Percentiles rank a stretch among this genome's conserved stretches.
These are phyloP conservation scores for Carallia brachiata DNA, from an alignment of 345 rosid species.

Conservation along the genomic window DNA sequence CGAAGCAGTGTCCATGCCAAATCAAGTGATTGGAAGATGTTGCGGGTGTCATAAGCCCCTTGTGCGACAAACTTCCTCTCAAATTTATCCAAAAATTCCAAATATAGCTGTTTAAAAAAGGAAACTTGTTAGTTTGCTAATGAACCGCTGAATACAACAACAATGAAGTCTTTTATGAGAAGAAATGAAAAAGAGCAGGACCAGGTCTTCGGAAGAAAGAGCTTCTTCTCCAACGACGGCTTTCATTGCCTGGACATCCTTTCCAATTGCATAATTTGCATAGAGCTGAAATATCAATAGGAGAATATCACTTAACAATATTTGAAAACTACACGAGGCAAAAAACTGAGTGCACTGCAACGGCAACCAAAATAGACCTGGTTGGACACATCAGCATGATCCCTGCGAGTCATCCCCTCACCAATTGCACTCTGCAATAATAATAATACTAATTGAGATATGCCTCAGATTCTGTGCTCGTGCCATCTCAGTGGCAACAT, in stretches of 20 bases:
- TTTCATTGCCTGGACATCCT: constrained; percentile 98
- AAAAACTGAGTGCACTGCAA: neutral
- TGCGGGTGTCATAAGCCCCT: constrained; percentile 96
- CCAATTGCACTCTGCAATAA: constrained; percentile 88
- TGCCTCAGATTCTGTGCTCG: neutral
- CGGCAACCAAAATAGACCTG: constrained; percentile 48
- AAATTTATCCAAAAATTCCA: constrained; percentile 90
- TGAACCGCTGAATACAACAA: neutral
- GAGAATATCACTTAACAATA: neutral
- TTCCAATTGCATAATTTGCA: constrained; percentile 95
- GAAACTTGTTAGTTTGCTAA: constrained; percentile 4
- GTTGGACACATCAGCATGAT: constrained; percentile 91
- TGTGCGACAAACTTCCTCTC: constrained; percentile 91
- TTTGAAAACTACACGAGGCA: neutral
- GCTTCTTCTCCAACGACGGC: constrained; percentile 99
- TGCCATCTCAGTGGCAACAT: neutral
- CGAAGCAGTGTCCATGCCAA: constrained; percentile 96
- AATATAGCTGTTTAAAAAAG: constrained; percentile 61
- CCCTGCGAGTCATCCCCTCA: constrained; percentile 93
- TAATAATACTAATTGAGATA: neutral
- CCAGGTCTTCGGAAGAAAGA: constrained; percentile 96
- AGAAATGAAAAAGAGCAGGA: constrained; percentile 25
- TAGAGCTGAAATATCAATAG: constrained; percentile 52
- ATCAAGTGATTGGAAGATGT: constrained; percentile 91
- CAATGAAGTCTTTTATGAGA: constrained; percentile 3